Percentiles rank a stretch among this genome's conserved stretches.
Evolutionary conservation across 257 asterid genomes (phyloP).

Genomic region (Rehmannia glutinosa): DNA sequence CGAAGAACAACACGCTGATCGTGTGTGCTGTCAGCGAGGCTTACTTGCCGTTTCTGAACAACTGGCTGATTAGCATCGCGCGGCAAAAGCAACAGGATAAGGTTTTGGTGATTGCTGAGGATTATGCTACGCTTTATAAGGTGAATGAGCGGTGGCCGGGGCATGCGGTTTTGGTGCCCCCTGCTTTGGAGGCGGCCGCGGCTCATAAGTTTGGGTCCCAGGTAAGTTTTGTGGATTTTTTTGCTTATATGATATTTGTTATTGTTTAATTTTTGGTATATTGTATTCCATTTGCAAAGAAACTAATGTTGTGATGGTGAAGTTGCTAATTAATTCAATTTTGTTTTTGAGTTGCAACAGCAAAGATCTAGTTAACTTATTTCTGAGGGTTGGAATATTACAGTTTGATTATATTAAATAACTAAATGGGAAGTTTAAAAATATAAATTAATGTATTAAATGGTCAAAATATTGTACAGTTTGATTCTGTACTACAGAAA

Average conservation of each 20-base stretch:
- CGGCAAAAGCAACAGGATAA: conserved; percentile 86
- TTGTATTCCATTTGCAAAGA: background rate
- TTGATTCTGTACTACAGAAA: background rate
- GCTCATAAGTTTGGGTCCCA: conserved; percentile 99
- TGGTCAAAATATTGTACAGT: too few species aligned
- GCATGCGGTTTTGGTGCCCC: conserved; percentile 91
- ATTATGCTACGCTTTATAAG: conserved; percentile 72
- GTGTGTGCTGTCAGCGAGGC: conserved; percentile 98
- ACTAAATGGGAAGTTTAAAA: background rate
- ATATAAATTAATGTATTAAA: background rate
- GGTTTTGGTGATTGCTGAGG: conserved; percentile 97
- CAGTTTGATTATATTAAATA: background rate
- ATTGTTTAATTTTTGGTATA: background rate
- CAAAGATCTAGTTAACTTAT: background rate
- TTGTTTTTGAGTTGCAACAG: background rate
- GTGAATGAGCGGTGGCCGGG: conserved; percentile 98
- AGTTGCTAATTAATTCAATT: background rate
- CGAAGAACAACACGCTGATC: conserved; percentile 71
- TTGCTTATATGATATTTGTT: background rate
- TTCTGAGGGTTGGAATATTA: background rate
- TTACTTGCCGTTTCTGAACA: conserved; percentile 78
- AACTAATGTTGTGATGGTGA: background rate
- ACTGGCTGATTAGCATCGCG: conserved; percentile 88
- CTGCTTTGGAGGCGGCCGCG: conserved; percentile 68
- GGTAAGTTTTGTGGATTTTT: conserved; percentile 34